Evolutionary conservation across 1,284 basidiomycete species (phyloP).

Genomic region (Kalmanozyma brasiliensis): DNA sequence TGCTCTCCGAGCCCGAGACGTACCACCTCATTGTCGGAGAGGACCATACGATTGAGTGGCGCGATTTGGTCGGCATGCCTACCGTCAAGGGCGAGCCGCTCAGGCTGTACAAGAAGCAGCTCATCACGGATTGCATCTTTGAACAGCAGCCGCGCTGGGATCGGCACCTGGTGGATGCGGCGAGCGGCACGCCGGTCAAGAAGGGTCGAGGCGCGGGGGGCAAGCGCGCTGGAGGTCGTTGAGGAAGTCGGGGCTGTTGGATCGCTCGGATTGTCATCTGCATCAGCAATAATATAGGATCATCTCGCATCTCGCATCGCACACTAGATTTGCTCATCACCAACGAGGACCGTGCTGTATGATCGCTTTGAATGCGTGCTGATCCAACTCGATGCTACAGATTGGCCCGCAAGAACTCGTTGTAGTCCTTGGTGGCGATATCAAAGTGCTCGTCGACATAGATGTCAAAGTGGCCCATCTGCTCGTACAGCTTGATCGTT

Average conservation of each 20-base stretch:
- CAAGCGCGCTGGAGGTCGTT: slow-evolving; percentile 12
- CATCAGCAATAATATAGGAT: too few relatives aligned
- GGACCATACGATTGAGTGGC: slow-evolving; percentile 26
- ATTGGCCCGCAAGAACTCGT: slow-evolving; percentile 35
- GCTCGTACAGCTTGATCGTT: slow-evolving; percentile 39
- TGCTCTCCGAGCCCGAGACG: slow-evolving; percentile 26
- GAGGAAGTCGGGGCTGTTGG: neutral
- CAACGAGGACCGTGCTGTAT: too few relatives aligned
- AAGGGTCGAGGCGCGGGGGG: slow-evolving; percentile 13
- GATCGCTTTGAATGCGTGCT: neutral
- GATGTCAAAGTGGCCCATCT: slow-evolving; percentile 60
- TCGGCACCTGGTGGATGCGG: slow-evolving; percentile 19
- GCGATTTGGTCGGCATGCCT: slow-evolving; percentile 16
- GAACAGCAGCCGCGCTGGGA: slow-evolving; percentile 42
- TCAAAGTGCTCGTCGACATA: slow-evolving; percentile 55
- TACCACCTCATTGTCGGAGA: slow-evolving; percentile 34
- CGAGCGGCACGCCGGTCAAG: slow-evolving; percentile 14
- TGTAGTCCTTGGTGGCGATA: slow-evolving; percentile 42
- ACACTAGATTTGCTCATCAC: too few relatives aligned
- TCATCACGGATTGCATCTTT: slow-evolving; percentile 37
- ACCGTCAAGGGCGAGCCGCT: slow-evolving; percentile 21
- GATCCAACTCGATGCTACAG: slow-evolving; percentile 3
- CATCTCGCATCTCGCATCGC: too few relatives aligned
- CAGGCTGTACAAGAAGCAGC: slow-evolving; percentile 32
- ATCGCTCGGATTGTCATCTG: too few relatives aligned